Evolutionary conservation across 2,329 filamentous ascomycete genomes (phyloP), one percentile per base, ranked within the genome.

Genomic region (Curvularia sp.): DNA sequence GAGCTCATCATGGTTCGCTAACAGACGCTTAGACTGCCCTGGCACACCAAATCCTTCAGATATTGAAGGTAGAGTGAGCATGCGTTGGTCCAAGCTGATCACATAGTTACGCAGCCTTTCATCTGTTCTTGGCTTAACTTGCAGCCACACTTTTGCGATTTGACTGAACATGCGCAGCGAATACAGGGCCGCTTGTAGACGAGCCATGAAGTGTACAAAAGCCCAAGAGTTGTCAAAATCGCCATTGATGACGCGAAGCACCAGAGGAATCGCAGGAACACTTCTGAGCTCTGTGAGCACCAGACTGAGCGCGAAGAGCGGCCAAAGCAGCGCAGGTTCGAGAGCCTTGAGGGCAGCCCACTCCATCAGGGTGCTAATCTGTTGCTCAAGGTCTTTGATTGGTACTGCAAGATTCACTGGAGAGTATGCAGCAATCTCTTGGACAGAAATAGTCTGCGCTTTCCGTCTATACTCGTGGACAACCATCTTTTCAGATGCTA

Each of bases 131-230:
- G 47, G 25, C 18, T 61, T 46, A 1, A 66, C 19, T 12, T 57
- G 49, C 0, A 74, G 53, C 55, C 69, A 66, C 8, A 75, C 64
- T 1, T 53, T 43, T 10, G 76, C 53, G 9, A 78, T 66, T 52
- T 81, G 80, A 23, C 70, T 70, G 13, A 81, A 66, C 53, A 81
- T 75, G 2, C 79, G 71, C 0, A 81, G 46, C 0, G 79, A 81
- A 57, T 82, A 82, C 6, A 79, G 67, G 1, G 71, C 70, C 5
- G 79, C 78, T 49, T 82, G 78, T 5, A 79, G 59, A 21, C 79
- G 72, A 9, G 78, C 79, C 5, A 64, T 66, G 5, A 80, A 63
- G 25, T 81, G 80, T 5, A 81, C 57, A 5, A 72, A 72, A 0
- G 66, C 59, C 80, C 78, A 81, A 0, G 65, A 73, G 15, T 70